These are phyloP conservation scores for Sphaerobolus stellatus DNA, from an alignment of 1,284 basidiomycete species.

Conservation along the genomic window DNA sequence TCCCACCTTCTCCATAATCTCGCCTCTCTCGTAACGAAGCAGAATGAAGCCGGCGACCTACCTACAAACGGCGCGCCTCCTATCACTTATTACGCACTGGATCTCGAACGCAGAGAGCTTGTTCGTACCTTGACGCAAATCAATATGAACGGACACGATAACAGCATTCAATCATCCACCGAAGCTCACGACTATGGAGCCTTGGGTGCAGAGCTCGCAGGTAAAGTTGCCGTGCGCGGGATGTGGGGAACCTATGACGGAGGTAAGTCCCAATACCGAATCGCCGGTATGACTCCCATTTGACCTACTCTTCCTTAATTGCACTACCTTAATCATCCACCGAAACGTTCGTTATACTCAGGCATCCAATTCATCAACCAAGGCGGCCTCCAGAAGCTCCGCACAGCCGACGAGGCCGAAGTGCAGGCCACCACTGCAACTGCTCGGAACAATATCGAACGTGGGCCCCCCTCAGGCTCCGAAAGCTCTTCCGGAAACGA, in stretches of 20 bases:
- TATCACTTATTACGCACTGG: slow-evolving; percentile 90
- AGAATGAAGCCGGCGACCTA: slow-evolving; percentile 12
- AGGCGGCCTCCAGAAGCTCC: slow-evolving; percentile 49
- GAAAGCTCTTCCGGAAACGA: slow-evolving; percentile 19
- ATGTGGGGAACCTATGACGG: slow-evolving; percentile 90
- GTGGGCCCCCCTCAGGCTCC: slow-evolving; percentile 12
- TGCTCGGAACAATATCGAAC: slow-evolving; percentile 2
- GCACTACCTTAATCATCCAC: slow-evolving; percentile 34
- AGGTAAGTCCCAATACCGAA: slow-evolving; percentile 49
- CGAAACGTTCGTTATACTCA: slow-evolving; percentile 10
- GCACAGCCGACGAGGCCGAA: slow-evolving; percentile 18
- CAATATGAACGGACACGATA: slow-evolving; percentile 43
- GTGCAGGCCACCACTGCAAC: slow-evolving; percentile 16
- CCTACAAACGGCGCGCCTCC: slow-evolving; percentile 39
- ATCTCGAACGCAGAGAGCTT: slow-evolving; percentile 86
- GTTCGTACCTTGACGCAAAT: slow-evolving; percentile 78
- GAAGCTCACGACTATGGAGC: slow-evolving; percentile 4
- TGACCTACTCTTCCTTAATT: slow-evolving; percentile 9
- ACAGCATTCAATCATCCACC: background rate
- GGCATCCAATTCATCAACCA: slow-evolving; percentile 57
- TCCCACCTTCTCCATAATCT: slow-evolving; percentile 82
- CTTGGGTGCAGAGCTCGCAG: slow-evolving; percentile 62
- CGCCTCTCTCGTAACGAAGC: slow-evolving; percentile 46
- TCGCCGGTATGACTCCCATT: slow-evolving; percentile 31
- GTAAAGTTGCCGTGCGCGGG: slow-evolving; percentile 75